These are phyloP conservation scores for Ophiostoma perfectum DNA, from an alignment of 2,329 filamentous ascomycete genomes.

Conservation along the genomic window DNA sequence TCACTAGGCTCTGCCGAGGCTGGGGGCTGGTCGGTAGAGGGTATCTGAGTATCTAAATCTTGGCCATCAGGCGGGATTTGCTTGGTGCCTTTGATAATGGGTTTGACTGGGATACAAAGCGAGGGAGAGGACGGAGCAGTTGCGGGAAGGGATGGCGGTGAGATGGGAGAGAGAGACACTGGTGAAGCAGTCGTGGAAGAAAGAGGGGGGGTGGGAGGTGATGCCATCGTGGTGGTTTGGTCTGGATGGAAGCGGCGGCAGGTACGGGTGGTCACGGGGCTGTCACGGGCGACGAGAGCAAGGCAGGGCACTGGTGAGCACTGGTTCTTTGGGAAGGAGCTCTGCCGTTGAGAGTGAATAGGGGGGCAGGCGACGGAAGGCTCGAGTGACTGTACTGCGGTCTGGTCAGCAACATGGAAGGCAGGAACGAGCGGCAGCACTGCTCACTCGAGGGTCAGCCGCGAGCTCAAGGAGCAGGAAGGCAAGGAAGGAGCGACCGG, in stretches of 20 bases:
- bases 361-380: neutral
- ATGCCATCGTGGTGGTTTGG: conserved; percentile 6
- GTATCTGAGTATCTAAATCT: too few relatives aligned
- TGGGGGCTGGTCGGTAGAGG: neutral
- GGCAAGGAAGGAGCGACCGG: conserved; percentile 16
- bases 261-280: neutral
- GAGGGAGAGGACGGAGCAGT: neutral
- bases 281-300: neutral
- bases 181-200: conserved; percentile 15
- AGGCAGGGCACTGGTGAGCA: neutral
- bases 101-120: neutral
- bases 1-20: neutral
- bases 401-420: neutral
- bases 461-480: neutral
- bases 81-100: neutral
- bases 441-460: too few relatives aligned
- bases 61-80: conserved; percentile 6
- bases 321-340: conserved; percentile 17
- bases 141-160: conserved; percentile 1
- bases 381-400: neutral
- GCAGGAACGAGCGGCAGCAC: neutral
- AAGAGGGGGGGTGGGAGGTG: conserved; percentile 10
- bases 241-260: neutral
- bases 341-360: neutral
- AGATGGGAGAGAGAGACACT: neutral